Evolutionary conservation across 2,329 filamentous ascomycete genomes (phyloP).

Genomic region (Hyphodiscus sp.): DNA sequence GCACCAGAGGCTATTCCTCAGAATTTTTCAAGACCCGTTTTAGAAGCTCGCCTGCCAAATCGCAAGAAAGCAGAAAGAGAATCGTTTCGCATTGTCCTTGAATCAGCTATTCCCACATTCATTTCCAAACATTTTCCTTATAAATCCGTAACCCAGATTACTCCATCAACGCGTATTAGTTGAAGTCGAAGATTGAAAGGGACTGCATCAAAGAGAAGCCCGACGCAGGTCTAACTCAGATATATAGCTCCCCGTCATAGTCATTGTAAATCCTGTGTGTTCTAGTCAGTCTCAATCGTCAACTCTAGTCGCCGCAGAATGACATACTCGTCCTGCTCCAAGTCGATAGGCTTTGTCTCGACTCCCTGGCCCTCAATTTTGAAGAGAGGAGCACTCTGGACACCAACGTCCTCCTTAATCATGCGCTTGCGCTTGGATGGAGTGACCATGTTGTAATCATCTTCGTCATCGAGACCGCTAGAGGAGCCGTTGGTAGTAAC

Average conservation of each 20-base stretch:
- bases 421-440: not conserved
- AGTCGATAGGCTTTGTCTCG: not conserved
- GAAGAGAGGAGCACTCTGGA: not conserved
- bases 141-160: not conserved
- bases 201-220: not conserved
- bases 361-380: not conserved
- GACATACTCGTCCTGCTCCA: not conserved
- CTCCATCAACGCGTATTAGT: not conserved
- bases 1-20: no score
- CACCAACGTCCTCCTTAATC: not conserved
- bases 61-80: no score
- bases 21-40: no score
- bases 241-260: not conserved
- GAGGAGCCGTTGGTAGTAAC: not conserved
- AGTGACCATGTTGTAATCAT: slow-evolving; percentile 9
- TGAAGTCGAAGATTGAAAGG: not conserved
- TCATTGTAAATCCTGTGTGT: not conserved
- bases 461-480: not conserved
- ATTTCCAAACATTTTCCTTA: not conserved
- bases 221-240: not conserved
- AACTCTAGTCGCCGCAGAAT: not conserved
- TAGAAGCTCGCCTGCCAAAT: no score
- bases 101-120: no score
- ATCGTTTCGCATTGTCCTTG: no score
- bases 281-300: not conserved